Conservation (phyloP, 257 asterid species). For the Solanum appendiculatum region DNA sequence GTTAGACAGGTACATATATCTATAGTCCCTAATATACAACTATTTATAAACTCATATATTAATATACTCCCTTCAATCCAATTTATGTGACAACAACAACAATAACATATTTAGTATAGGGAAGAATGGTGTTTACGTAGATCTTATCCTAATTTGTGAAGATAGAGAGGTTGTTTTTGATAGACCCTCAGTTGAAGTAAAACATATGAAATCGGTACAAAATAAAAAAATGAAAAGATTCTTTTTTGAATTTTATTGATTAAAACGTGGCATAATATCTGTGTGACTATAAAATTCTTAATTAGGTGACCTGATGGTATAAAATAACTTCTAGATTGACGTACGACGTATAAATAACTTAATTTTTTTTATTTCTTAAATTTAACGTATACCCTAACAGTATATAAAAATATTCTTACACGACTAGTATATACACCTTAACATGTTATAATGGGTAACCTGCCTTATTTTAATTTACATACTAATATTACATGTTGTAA, state of each 20-base stretch:
- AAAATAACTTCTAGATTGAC: background rate
- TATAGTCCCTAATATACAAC: background rate
- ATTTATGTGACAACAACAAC: background rate
- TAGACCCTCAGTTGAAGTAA: background rate
- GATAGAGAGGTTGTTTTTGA: background rate
- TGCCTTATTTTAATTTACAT: background rate
- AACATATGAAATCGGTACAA: background rate
- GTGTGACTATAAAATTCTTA: background rate
- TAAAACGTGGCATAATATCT: background rate
- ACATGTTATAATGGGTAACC: background rate
- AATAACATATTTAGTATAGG: rapidly evolving
- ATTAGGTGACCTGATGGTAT: background rate
- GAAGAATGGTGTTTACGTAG: background rate
- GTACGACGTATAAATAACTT: background rate
- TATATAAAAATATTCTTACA: no score
- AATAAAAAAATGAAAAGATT: no score
- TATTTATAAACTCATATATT: background rate
- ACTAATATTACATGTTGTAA: background rate
- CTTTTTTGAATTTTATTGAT: no score
- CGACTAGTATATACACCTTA: background rate
- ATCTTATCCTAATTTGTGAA: background rate
- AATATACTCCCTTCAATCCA: background rate
- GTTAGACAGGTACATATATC: constrained; percentile 52
- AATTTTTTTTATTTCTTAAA: no score
- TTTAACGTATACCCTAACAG: background rate